Evolutionary conservation across 257 asterid genomes (phyloP).

Genomic region (Salvia miltiorrhiza): DNA sequence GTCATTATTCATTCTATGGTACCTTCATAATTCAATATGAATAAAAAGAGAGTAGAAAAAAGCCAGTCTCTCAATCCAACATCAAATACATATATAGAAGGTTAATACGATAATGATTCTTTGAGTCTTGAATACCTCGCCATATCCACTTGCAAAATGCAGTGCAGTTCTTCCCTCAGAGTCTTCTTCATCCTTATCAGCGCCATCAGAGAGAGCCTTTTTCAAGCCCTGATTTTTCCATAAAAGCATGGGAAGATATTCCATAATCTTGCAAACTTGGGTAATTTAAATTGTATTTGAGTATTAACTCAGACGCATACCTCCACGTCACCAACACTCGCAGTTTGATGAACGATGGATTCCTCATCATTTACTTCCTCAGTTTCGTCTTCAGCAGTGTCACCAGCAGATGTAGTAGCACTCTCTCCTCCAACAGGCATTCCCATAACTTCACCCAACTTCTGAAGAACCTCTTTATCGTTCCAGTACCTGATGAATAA

Average conservation of each 20-base stretch:
- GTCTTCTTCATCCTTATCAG: slow-evolving; percentile 95
- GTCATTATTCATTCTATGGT: background rate
- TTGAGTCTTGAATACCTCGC: slow-evolving; percentile 61
- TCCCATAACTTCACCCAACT: slow-evolving; percentile 65
- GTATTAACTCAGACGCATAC: slow-evolving; percentile 39
- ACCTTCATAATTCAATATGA: background rate
- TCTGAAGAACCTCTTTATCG: slow-evolving; percentile 54
- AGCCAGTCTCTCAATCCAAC: background rate
- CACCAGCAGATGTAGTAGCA: slow-evolving; percentile 37
- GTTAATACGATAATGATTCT: background rate
- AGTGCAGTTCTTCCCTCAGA: slow-evolving; percentile 97
- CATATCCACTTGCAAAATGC: slow-evolving; percentile 98
- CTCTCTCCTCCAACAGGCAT: slow-evolving; percentile 42
- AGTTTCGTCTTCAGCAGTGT: slow-evolving; percentile 61
- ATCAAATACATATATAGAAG: background rate
- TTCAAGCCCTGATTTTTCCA: slow-evolving; percentile 61
- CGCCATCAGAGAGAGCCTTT: slow-evolving; percentile 74
- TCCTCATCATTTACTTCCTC: slow-evolving; percentile 89
- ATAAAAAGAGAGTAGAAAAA: background rate
- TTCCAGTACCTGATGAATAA: slow-evolving; percentile 48
- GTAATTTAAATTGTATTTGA: background rate
- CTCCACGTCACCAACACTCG: slow-evolving; percentile 87
- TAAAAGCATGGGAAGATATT: background rate
- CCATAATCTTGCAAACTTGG: background rate
- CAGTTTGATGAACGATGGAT: slow-evolving; percentile 82